These are phyloP conservation scores for Cladosporium sp. DNA, from an alignment of 2,329 filamentous ascomycete species.

Conservation along the genomic window DNA sequence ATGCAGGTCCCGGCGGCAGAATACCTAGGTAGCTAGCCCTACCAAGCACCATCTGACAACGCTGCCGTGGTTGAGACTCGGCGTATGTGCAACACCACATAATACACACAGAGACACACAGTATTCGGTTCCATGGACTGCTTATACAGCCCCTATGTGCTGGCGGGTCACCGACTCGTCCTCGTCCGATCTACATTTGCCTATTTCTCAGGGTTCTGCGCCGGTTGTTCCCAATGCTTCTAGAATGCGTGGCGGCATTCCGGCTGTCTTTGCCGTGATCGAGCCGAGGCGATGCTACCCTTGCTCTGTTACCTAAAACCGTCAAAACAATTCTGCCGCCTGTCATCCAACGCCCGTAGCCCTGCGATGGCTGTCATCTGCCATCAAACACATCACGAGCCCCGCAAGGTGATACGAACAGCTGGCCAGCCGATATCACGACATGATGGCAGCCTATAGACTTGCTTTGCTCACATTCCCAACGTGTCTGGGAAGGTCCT, in stretches of 20 bases:
- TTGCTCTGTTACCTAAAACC: neutral
- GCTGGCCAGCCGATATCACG: neutral
- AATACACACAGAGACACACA: too few species aligned
- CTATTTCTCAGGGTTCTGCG: neutral
- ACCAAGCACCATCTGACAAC: neutral
- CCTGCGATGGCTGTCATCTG: neutral
- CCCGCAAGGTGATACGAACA: neutral
- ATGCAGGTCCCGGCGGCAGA: neutral
- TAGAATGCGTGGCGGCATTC: neutral
- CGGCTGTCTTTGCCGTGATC: neutral
- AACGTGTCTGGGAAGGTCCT: slow-evolving; percentile 9
- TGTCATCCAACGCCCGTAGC: neutral
- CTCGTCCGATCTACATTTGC: neutral
- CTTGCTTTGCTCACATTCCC: neutral
- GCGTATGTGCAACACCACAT: too few species aligned
- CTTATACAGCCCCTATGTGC: neutral
- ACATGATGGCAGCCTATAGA: neutral
- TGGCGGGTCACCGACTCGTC: neutral
- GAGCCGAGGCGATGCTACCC: neutral
- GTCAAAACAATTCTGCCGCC: neutral
- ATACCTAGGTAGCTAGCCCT: neutral
- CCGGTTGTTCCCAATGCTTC: neutral
- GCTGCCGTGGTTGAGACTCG: neutral
- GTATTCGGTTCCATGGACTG: neutral
- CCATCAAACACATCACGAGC: neutral